A percentile compares a stretch with the other conserved stretches of the same genome.
phyloP scores from a whole-genome alignment of 2,329 filamentous ascomycete genomes.

The Sporothrix pseudoabietina region DNA sequence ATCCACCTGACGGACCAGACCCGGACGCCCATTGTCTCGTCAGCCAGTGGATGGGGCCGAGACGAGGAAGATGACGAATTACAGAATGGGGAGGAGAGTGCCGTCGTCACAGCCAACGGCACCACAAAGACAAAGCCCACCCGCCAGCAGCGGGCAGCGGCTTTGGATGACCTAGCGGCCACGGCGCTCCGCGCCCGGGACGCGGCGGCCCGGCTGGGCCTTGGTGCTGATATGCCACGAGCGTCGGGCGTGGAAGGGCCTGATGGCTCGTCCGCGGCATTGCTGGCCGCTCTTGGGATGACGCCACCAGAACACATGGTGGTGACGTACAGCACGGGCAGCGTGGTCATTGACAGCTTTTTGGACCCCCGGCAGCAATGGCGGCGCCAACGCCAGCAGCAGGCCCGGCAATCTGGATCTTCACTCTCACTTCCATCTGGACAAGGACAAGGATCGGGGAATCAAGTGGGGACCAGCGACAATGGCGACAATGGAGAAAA shows the following conservation, averaged over 20 bases:
- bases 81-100: neutral
- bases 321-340: conserved; percentile 55
- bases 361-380: conserved; percentile 43
- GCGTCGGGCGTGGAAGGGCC: conserved; percentile 18
- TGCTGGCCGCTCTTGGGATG: conserved; percentile 52
- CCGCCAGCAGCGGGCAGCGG: conserved; percentile 42
- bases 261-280: conserved; percentile 50
- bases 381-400: neutral
- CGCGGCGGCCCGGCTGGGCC: conserved; percentile 54
- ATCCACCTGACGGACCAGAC: conserved; percentile 61
- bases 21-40: conserved; percentile 60
- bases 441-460: conserved; percentile 9
- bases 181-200: conserved; percentile 57
- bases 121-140: conserved; percentile 21
- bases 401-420: neutral
- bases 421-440: neutral
- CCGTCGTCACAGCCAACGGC: neutral
- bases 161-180: conserved; percentile 56
- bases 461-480: conserved; percentile 15
- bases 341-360: conserved; percentile 46
- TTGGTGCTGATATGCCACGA: conserved; percentile 41
- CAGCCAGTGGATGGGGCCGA: conserved; percentile 35
- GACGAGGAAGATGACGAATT: neutral
- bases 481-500: neutral
- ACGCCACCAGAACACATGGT: conserved; percentile 56